These are phyloP conservation scores for Populus nigra DNA, from an alignment of 345 rosid species.

Conservation along the genomic window DNA sequence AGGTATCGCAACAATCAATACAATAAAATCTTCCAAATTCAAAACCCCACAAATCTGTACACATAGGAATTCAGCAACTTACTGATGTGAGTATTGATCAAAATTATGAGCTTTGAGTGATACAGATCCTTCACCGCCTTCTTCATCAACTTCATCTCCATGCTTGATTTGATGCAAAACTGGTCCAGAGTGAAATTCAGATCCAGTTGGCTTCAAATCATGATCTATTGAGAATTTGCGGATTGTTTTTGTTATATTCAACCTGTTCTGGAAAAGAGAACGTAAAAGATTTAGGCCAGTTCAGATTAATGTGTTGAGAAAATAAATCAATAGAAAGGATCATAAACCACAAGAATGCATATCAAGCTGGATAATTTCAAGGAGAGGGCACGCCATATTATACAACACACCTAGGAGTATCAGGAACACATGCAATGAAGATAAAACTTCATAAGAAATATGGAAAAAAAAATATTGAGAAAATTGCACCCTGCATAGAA, in stretches of 20 bases:
- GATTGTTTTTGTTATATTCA: conserved; percentile 91
- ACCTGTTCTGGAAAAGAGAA: conserved; percentile 80
- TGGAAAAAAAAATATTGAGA: neutral
- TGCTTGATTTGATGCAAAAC: conserved; percentile 58
- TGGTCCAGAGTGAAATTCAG: conserved; percentile 78
- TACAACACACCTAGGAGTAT: neutral
- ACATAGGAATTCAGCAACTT: conserved; percentile 37
- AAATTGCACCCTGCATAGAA: neutral
- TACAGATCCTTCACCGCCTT: conserved; percentile 60
- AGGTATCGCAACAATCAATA: neutral
- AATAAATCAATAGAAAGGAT: neutral
- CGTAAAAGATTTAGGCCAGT: conserved; percentile 27
- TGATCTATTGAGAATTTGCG: conserved; percentile 87
- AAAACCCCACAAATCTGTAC: conserved; percentile 9
- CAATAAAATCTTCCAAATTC: neutral
- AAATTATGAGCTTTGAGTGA: conserved; percentile 56
- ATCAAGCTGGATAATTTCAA: neutral
- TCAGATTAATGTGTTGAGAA: neutral
- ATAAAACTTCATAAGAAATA: neutral
- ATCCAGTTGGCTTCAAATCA: conserved; percentile 72
- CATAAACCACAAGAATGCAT: neutral
- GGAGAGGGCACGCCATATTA: neutral
- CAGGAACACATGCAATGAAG: neutral
- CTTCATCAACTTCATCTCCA: conserved; percentile 74
- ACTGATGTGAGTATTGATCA: conserved; percentile 71